Conservation (phyloP, 305 asterid species). For the Andrographis paniculata region DNA sequence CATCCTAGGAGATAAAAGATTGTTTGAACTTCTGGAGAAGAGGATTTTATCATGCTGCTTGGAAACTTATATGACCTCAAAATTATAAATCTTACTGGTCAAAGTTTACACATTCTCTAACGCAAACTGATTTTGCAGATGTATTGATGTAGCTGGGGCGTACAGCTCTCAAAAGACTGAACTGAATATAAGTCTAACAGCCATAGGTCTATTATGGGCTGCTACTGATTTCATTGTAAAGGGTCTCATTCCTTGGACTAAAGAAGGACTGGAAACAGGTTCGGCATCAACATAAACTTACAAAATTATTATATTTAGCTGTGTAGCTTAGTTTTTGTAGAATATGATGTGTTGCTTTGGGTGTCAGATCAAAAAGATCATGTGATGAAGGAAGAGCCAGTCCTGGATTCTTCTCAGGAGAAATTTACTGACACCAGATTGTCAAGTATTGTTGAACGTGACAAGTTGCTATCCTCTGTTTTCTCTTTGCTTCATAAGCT, state of each 20-base stretch:
- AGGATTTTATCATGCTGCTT: too few species aligned
- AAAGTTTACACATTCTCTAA: conserved; percentile 1
- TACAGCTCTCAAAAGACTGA: conserved; percentile 90
- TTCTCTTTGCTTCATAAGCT: conserved; percentile 81
- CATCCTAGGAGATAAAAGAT: too few species aligned
- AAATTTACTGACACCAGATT: conserved; percentile 30
- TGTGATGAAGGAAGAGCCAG: conserved; percentile 34
- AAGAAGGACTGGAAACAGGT: conserved; percentile 60
- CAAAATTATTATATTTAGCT: conserved; percentile 7
- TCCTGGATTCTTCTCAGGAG: conserved; percentile 30
- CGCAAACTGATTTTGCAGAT: conserved; percentile 46
- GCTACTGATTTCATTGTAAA: conserved; percentile 88
- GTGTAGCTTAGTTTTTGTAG: conserved; percentile 9
- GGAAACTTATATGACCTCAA: too few species aligned
- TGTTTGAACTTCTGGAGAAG: too few species aligned
- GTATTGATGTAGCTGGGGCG: conserved; percentile 95
- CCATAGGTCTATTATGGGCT: conserved; percentile 91
- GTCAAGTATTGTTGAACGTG: conserved; percentile 47
- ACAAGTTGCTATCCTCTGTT: conserved; percentile 75
- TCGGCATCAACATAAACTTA: conserved; percentile 17
- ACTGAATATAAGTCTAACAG: conserved; percentile 92
- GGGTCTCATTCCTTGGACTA: conserved; percentile 44
- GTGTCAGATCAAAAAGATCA: conserved; percentile 45
- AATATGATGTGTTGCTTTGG: conserved; percentile 17
- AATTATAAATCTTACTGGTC: too few species aligned